phyloP scores from a whole-genome alignment of 257 asterid genomes.

The Leptodermis oblonga region DNA sequence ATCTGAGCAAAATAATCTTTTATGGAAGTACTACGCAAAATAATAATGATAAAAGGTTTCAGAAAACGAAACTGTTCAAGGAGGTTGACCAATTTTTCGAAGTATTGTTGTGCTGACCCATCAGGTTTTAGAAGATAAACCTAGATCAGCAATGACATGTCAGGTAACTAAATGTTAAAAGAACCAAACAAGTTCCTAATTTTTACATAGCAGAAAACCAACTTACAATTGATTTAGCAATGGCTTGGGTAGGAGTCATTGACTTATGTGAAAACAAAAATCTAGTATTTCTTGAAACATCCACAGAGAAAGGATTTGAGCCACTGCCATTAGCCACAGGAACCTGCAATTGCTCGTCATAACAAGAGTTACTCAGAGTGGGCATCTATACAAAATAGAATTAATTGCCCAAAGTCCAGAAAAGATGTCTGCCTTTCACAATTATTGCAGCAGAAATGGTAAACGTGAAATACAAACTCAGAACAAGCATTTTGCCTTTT shows the following conservation, averaged over 20 bases:
- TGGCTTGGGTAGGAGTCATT: conserved; percentile 73
- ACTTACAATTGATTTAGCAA: conserved; percentile 95
- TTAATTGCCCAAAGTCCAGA: not conserved
- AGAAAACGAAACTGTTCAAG: conserved; percentile 92
- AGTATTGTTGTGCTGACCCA: conserved; percentile 72
- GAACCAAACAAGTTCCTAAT: not conserved
- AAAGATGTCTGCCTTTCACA: not conserved
- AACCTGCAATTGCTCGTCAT: conserved; percentile 56
- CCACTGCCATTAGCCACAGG: conserved; percentile 98
- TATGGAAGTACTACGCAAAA: not conserved
- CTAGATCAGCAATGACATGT: conserved; percentile 50
- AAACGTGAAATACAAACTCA: not conserved
- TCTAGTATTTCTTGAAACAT: conserved; percentile 87
- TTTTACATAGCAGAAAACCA: not conserved
- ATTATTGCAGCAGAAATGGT: not conserved
- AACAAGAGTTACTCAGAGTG: conserved; percentile 5
- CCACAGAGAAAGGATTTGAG: conserved; percentile 78
- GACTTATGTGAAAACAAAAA: conserved; percentile 79
- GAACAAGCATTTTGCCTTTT: not conserved
- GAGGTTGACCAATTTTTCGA: conserved; percentile 84
- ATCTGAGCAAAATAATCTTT: conserved; percentile 3
- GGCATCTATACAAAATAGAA: not conserved
- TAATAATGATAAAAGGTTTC: conserved; percentile 8
- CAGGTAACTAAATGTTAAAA: conserved; percentile 7
- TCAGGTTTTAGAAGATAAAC: conserved; percentile 89